A percentile compares a stretch with the other conserved stretches of the same genome.
Conservation (phyloP, 345 rosid genomes). For the Arabis alpina region DNA sequence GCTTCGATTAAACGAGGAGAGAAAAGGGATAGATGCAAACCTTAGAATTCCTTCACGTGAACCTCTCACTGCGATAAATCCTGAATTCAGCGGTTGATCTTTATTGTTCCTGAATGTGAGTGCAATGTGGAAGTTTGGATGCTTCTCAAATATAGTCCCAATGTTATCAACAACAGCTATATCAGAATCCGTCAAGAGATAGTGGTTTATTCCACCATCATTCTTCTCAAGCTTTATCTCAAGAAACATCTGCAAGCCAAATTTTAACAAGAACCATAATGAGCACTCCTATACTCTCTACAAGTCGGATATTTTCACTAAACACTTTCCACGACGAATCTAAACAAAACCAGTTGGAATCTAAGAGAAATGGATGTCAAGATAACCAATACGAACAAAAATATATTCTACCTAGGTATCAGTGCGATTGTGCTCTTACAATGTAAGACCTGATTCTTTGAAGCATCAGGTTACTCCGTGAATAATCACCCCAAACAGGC, state of each 20-base stretch:
- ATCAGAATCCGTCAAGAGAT: constrained; percentile 90
- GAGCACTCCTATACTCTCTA: not conserved
- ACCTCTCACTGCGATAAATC: constrained; percentile 93
- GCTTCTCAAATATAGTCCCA: constrained; percentile 57
- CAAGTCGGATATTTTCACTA: not conserved
- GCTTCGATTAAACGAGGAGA: constrained; percentile 7
- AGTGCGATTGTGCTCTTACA: constrained; percentile 74
- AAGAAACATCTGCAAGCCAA: constrained; percentile 64
- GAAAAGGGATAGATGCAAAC: constrained; percentile 42
- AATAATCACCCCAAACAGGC: constrained; percentile 83
- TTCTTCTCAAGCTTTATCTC: constrained; percentile 59
- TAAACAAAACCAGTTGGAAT: not conserved
- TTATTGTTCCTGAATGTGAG: constrained; percentile 94
- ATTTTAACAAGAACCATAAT: not conserved
- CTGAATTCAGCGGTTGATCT: constrained; percentile 94
- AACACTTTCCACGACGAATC: not conserved
- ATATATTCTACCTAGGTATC: constrained; percentile 60
- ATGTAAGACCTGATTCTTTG: constrained; percentile 99
- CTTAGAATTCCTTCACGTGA: constrained; percentile 73
- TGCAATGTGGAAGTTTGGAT: constrained; percentile 74
- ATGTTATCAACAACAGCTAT: constrained; percentile 79
- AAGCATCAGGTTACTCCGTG: constrained; percentile 89
- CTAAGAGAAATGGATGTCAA: not conserved
- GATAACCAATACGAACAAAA: constrained; percentile 15
- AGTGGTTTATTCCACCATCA: constrained; percentile 54